Base-by-base conservation (phyloP, 148 eudicot species). In the Rhododendron kiyosumense region DNA sequence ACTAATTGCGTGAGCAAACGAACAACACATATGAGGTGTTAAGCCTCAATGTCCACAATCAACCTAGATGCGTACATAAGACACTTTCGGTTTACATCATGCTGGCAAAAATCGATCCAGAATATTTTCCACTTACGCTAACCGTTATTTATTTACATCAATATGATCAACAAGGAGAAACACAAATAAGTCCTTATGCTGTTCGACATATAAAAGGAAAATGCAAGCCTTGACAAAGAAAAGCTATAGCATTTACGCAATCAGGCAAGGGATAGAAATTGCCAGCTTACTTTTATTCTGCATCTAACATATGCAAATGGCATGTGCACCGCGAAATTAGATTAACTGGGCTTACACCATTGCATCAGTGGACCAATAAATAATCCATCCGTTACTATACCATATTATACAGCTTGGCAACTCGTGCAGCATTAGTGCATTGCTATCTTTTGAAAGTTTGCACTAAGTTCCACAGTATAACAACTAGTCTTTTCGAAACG, bases 1-100 rank as follows among this genome's bases (percentile, higher is more conserved):
- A 78, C 28, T 22, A 76, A 38, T 81, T 54, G n/a, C 41, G n/a
- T 85, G 81, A 84, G 57, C 76, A 78, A 85, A 52, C 76, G 12
- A 63, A 77, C 76, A 85, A 59, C 82, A 22, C 12, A 41, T 43
- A 78, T 57, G 41, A 78, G 82, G 74, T 45, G 34, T 3, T 54
- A 38, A 85, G 17, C 38, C 57, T 54, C 45, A 17, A 38, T 57
- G 43, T 59, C n/a, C 11, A 57, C 74, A 41, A 32, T 57, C 54
- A 41, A 78, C 74, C 32, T 59, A 10, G 32, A 84, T 22, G 46
- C 46, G 45, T 41, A 15, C 51, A 84, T 36, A 76, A 22, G 8
- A 38, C 9, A 30, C 38, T 36, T 73, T 28, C 20, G 13, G 18
- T 30, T 71, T 30, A 30, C 7, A 71, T 71, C 76, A 28, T 30